Evolutionary conservation across 148 eudicot species (phyloP).

Genomic region (Heliosperma pusillum): DNA sequence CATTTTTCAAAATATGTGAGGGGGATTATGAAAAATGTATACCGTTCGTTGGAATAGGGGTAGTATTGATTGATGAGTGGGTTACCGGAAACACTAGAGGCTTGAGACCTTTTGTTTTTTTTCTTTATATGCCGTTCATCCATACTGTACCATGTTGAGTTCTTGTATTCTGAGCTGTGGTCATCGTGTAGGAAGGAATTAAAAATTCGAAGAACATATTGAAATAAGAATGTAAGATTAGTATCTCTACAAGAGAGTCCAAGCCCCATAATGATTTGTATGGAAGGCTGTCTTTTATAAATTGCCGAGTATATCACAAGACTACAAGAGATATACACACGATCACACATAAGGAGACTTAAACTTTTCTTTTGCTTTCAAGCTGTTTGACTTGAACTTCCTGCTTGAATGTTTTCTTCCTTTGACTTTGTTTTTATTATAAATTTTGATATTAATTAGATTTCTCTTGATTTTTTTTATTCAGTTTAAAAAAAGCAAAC

Average conservation of each 20-base stretch:
- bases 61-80: neutral
- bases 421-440: neutral
- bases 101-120: neutral
- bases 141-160: neutral
- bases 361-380: neutral
- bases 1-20: neutral
- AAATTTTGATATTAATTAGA: neutral
- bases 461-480: neutral
- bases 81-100: neutral
- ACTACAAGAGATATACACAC: neutral
- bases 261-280: neutral
- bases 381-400: neutral
- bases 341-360: neutral
- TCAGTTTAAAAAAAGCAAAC: slow-evolving; percentile 14
- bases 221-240: neutral
- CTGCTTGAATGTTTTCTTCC: neutral
- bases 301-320: too few relatives aligned
- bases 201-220: too few relatives aligned
- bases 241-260: neutral
- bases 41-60: neutral
- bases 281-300: too few relatives aligned
- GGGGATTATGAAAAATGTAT: too few relatives aligned
- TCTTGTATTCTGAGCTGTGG: neutral
- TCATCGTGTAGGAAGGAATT: neutral
- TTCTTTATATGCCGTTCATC: neutral